Evolutionary conservation across 2,329 filamentous ascomycete species (phyloP), one percentile per base, ranked within the genome.

Genomic region (Dendrostoma leiphaemia): DNA sequence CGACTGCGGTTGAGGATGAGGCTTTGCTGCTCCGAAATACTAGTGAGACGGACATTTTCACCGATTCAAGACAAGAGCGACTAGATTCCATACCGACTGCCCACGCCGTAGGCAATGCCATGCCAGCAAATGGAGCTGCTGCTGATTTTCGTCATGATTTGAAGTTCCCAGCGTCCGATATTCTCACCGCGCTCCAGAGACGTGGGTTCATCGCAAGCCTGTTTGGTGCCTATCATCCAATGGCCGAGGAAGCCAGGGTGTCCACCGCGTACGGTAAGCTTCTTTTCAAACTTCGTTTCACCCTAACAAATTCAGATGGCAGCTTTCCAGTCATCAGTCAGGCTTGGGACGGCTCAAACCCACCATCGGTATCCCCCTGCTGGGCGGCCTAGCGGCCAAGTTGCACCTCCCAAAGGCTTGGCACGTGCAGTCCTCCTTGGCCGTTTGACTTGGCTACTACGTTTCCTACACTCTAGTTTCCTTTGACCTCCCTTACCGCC

Each of bases 271-370:
- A n/a, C n/a, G n/a, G n/a, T 48, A 55, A 52, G 38, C 53, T 48
- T 57, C 44, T 52, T 41, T 51, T 53, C 31, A 59, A 56, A 43
- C 35, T 43, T 51, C 34, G 61, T 63, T 63, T 62, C 62, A 62
- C 28, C 19, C 61, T 60, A 48, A 55, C 35, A 48, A 45, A 46
- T 40, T 47, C n/a, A 28, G 21, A 34, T 24, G n/a, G 32, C 41
- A 55, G 44, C 34, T 8, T 9, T n/a, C 10, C 21, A 7, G 21
- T 15, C 23, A 26, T n/a, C 21, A 7, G 21, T 15, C 23, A 26
- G 21, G 13, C 38, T 17, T 12, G 21, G 7, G 21, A 23, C 38
- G 15, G 21, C 23, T 17, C 5, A 26, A 24, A 6, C n/a, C 21
- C 6, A 40, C 12, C 12, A 23, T 7, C 21, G 15, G 21, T 15